These are phyloP conservation scores for Handroanthus guayacan DNA, from an alignment of 257 asterid species.

Conservation along the genomic window DNA sequence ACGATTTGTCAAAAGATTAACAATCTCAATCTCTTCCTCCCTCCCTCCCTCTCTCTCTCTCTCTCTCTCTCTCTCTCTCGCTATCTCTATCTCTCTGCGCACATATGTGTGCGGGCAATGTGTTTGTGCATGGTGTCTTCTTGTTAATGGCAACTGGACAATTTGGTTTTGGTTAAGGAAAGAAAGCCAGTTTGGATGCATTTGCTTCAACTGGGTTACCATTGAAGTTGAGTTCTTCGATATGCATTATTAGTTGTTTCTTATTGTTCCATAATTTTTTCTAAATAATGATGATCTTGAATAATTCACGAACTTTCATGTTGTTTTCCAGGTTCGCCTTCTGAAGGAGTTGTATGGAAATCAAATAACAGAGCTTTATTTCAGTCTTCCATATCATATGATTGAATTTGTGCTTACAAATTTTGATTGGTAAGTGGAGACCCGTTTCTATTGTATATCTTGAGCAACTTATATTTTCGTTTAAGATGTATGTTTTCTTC, in stretches of 20 bases:
- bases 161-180: neutral
- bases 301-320: slow-evolving; percentile 28
- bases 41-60: too few species aligned
- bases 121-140: too few species aligned
- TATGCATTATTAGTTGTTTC: slow-evolving; percentile 11
- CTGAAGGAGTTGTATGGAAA: slow-evolving; percentile 94
- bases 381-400: slow-evolving; percentile 91
- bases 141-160: neutral
- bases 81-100: too few species aligned
- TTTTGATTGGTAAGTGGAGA: slow-evolving; percentile 72
- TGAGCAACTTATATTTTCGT: slow-evolving; percentile 14
- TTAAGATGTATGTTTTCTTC: slow-evolving; percentile 8
- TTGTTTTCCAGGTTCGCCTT: slow-evolving; percentile 82
- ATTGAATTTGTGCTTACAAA: slow-evolving; percentile 78
- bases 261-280: slow-evolving; percentile 8
- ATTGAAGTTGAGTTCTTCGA: neutral
- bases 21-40: too few species aligned
- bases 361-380: slow-evolving; percentile 89
- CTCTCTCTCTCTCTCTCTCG: too few species aligned
- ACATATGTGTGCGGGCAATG: too few species aligned
- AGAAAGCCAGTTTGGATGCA: slow-evolving; percentile 4
- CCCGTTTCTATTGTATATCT: slow-evolving; percentile 28
- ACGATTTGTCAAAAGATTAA: too few species aligned
- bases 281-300: slow-evolving; percentile 7
- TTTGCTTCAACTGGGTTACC: slow-evolving; percentile 19